phyloP scores from a whole-genome alignment of 441 rosid species.

The Populus hybrid region DNA sequence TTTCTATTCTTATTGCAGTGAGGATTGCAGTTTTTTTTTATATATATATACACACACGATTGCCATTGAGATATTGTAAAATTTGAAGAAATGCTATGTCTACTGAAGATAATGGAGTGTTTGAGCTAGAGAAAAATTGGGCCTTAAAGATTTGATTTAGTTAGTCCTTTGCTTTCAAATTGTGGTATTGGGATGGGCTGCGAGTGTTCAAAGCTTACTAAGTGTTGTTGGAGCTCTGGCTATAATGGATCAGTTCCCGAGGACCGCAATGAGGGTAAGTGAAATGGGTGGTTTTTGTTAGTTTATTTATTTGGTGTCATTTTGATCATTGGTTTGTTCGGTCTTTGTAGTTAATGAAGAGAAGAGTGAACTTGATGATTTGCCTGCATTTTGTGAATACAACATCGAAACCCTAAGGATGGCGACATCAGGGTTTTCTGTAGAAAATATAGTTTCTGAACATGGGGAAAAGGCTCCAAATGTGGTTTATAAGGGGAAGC shows the following conservation, averaged over 20 bases:
- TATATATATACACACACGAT: not conserved
- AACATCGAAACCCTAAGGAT: constrained; percentile 59
- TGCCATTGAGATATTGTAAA: not conserved
- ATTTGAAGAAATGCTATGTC: constrained; percentile 4
- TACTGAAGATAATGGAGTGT: constrained; percentile 15
- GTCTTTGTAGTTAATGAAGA: constrained; percentile 48
- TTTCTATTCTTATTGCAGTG: not conserved
- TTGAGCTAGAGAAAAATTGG: constrained; percentile 1
- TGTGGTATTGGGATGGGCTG: constrained; percentile 48
- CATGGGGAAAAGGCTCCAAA: constrained; percentile 76
- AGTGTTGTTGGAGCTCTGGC: constrained; percentile 42
- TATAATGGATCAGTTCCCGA: constrained; percentile 30
- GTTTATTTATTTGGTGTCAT: not conserved
- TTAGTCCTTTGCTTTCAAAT: constrained; percentile 2
- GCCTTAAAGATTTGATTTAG: not conserved
- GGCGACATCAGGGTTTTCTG: constrained; percentile 72
- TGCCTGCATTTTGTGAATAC: constrained; percentile 56
- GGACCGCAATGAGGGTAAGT: constrained; percentile 40
- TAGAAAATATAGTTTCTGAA: constrained; percentile 67
- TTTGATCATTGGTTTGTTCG: constrained; percentile 19
- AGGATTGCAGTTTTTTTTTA: not conserved
- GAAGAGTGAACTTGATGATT: constrained; percentile 38
- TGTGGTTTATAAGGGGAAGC: constrained; percentile 15
- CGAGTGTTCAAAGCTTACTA: constrained; percentile 42
- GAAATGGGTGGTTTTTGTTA: constrained; percentile 7